These are phyloP conservation scores for Protea cynaroides DNA, from an alignment of 164 flowering plant genomes.

Conservation along the genomic window DNA sequence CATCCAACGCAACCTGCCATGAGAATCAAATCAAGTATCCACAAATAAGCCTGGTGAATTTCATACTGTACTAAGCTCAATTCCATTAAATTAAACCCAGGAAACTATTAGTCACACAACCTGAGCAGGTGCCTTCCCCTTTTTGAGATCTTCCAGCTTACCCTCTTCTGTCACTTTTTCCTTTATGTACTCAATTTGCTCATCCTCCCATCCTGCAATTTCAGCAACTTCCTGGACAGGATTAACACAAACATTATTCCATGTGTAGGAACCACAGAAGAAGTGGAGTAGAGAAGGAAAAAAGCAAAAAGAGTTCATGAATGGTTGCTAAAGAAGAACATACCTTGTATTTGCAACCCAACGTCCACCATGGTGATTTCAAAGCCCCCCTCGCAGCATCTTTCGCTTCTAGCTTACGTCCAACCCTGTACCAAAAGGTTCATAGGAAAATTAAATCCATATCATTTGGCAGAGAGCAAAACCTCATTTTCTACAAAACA, in stretches of 20 bases:
- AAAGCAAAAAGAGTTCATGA: background rate
- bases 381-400: constrained; percentile 91
- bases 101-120: constrained; percentile 22
- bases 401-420: constrained; percentile 73
- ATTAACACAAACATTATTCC: constrained; percentile 3
- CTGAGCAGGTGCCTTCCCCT: constrained; percentile 81
- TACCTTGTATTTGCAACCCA: constrained; percentile 82
- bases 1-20: constrained; percentile 74
- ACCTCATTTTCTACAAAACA: background rate
- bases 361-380: constrained; percentile 97
- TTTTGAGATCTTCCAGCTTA: constrained; percentile 63
- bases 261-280: constrained; percentile 4
- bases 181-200: constrained; percentile 71
- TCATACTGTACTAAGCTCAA: background rate
- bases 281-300: background rate
- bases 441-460: background rate
- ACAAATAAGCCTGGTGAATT: background rate
- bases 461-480: background rate
- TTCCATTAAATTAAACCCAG: background rate
- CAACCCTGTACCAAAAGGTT: constrained; percentile 46
- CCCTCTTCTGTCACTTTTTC: constrained; percentile 79
- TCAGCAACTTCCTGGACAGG: constrained; percentile 67
- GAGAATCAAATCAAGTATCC: background rate
- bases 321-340: background rate
- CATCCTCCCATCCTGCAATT: constrained; percentile 86